These are phyloP conservation scores for Xylariaceae sp. DNA, from an alignment of 2,329 filamentous ascomycete species.

Conservation along the genomic window DNA sequence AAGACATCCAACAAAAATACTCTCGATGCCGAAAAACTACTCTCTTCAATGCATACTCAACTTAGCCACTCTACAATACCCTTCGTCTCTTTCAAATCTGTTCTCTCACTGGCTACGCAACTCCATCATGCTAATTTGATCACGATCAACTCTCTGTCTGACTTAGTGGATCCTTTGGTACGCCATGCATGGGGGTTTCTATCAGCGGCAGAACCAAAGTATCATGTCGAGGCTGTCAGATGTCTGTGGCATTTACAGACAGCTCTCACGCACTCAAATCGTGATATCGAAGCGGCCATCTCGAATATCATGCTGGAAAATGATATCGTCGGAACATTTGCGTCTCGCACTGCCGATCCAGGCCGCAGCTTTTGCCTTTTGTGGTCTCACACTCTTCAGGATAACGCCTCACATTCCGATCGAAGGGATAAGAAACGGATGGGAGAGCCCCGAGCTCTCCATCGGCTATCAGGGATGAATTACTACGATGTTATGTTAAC, in stretches of 20 bases:
- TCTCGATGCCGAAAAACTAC: slow-evolving; percentile 44
- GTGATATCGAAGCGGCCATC: slow-evolving; percentile 76
- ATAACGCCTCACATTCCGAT: slow-evolving; percentile 43
- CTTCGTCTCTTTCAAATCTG: slow-evolving; percentile 54
- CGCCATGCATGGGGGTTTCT: slow-evolving; percentile 73
- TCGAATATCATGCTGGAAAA: slow-evolving; percentile 60
- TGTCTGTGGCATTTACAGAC: slow-evolving; percentile 81
- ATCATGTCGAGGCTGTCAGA: slow-evolving; percentile 87
- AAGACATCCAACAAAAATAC: slow-evolving; percentile 44
- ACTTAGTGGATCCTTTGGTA: slow-evolving; percentile 63
- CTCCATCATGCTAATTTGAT: slow-evolving; percentile 52
- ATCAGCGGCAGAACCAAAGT: slow-evolving; percentile 78
- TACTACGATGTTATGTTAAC: slow-evolving; percentile 70
- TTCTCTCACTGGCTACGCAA: slow-evolving; percentile 53
- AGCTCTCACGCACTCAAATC: slow-evolving; percentile 59
- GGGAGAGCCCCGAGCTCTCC: slow-evolving; percentile 31
- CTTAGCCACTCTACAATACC: slow-evolving; percentile 39
- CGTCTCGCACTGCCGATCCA: slow-evolving; percentile 49
- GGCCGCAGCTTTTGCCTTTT: slow-evolving; percentile 68
- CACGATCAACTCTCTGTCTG: slow-evolving; percentile 47
- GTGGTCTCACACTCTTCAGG: slow-evolving; percentile 74
- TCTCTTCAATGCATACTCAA: slow-evolving; percentile 47
- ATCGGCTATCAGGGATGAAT: slow-evolving; percentile 49
- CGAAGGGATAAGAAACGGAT: slow-evolving; percentile 37
- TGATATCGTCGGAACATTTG: slow-evolving; percentile 44